Base-by-base conservation (phyloP, 352 stramenopile genomes). In the Globisporangium acanthophoron region DNA sequence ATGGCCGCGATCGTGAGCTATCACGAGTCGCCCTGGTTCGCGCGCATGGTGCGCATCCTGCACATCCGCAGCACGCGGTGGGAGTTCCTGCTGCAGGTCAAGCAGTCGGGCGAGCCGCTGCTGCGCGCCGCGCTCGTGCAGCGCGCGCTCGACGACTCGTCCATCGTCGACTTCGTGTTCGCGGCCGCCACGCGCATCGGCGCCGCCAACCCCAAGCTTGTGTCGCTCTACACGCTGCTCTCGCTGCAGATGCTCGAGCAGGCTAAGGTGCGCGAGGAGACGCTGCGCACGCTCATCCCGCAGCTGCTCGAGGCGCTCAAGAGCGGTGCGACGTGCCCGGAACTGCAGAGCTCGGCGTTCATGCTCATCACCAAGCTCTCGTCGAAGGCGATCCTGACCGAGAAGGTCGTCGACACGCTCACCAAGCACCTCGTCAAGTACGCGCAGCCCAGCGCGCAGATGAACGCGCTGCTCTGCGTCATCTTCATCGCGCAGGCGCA, bases 331-430 rank as follows among this genome's bases (percentile, higher is more conserved):
- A 60, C 45, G 1, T 85, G 87, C 51, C 81, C 84, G 6, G 86
- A 95, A 59, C 71, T 92, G 51, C 86, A 95, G 69, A 78, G 80
- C 0, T 78, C 84, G 12, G 81, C 80, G 39, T 95, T 91, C 64
- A 95, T 95, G 83, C 69, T 94, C 52, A 61, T 89, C 45, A 93
- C 83, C 8, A 95, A 95, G 64, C 59, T 95, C 24, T 71, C 82
- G 52, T 87, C 86, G 39, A 92, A 93, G 67, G 79, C 82, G 35
- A 84, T 78, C 29, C 58, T 95, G 31, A 83, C 77, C 11, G 68
- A 64, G n/a, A 88, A 90, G 60, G 80, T 91, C 21, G 71, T 90
- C 27, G 75, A 85, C 20, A 84, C 80, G 39, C 59, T 90, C 16
- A 70, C 87, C 35, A 93, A 91, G 64, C 74, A 78, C 52, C 63